phyloP scores from a whole-genome alignment of 2,329 filamentous ascomycete genomes.

The Lithohypha guttulata region DNA sequence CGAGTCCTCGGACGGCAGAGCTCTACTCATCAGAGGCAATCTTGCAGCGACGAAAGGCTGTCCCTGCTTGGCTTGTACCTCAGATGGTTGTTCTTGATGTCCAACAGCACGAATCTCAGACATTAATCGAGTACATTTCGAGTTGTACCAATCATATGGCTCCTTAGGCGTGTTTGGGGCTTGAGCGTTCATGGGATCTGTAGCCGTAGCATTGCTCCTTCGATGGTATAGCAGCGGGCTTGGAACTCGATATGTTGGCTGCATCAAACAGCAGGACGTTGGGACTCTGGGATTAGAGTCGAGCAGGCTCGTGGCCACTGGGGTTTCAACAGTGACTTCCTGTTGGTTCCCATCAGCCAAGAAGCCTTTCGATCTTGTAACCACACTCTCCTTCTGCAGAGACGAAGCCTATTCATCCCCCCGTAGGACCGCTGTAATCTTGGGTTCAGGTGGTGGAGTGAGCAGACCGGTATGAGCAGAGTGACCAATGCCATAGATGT shows the following conservation, averaged over 20 bases:
- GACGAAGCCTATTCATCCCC: conserved; percentile 5
- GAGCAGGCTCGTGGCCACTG: no score
- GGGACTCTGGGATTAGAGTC: no score
- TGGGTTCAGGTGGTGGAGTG: conserved; percentile 1
- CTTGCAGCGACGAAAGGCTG: conserved; percentile 4
- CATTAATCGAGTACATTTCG: not conserved
- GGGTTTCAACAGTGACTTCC: no score
- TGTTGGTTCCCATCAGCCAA: no score
- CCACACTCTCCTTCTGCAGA: not conserved
- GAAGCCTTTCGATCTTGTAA: not conserved
- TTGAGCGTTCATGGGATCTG: not conserved
- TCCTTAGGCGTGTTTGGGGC: not conserved
- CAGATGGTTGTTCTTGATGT: no score
- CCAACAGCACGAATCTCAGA: not conserved
- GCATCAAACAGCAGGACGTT: not conserved
- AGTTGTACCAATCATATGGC: not conserved
- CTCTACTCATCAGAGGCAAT: conserved; percentile 1
- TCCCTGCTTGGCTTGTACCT: not conserved
- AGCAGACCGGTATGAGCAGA: not conserved
- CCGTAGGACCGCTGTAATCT: not conserved
- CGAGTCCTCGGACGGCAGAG: not conserved
- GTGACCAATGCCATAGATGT: not conserved
- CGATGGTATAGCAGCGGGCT: conserved; percentile 18
- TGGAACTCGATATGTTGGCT: conserved; percentile 14
- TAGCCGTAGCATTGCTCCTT: not conserved